Conservation (phyloP, 176 grass and related monocot species). For the Carex myosuroides region DNA sequence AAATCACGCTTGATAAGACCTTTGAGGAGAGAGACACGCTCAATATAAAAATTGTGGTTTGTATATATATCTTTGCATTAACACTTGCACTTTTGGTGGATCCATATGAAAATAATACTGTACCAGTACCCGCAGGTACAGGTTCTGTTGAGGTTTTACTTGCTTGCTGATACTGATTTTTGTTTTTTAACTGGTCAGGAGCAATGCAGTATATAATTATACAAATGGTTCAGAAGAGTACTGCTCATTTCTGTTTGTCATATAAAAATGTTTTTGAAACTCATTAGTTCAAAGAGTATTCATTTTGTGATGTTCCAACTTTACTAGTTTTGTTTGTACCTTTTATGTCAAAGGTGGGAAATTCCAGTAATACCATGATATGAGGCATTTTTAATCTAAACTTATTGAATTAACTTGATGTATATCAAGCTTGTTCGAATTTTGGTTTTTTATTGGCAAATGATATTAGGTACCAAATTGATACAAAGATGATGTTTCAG, state of each 20-base stretch:
- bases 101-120: not conserved
- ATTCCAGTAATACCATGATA: too few relatives aligned
- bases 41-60: slow-evolving; percentile 89
- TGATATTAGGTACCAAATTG: not conserved
- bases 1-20: slow-evolving; percentile 91
- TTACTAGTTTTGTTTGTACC: not conserved
- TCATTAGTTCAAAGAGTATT: not conserved
- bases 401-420: too few relatives aligned
- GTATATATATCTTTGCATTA: not conserved
- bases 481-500: not conserved
- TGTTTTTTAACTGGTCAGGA: not conserved
- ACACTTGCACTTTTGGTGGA: not conserved
- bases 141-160: not conserved
- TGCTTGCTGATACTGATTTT: not conserved
- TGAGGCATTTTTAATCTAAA: too few relatives aligned
- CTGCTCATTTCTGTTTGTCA: not conserved
- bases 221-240: not conserved
- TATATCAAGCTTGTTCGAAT: not conserved
- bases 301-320: not conserved
- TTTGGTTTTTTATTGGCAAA: slow-evolving; percentile 1
- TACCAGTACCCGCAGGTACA: not conserved
- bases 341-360: not conserved
- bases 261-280: not conserved
- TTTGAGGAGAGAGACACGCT: slow-evolving; percentile 82
- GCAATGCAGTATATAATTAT: not conserved